phyloP scores from a whole-genome alignment of 371 early-diverging fungal species.

The Mucor lusitanicus region DNA sequence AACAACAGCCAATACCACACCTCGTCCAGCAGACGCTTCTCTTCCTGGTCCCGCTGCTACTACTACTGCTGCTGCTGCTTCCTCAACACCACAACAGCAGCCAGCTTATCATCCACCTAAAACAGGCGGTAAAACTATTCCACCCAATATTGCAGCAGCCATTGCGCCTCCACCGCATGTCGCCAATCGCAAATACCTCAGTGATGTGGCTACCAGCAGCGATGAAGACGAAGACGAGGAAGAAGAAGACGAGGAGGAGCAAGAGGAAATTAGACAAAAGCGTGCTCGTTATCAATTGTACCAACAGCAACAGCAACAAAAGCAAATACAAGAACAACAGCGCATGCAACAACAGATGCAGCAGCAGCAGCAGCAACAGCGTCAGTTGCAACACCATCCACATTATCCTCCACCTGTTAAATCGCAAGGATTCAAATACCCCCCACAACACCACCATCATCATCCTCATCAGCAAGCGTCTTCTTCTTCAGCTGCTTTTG shows the following conservation, averaged over 20 bases:
- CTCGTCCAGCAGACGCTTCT: background rate
- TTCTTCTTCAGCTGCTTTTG: background rate
- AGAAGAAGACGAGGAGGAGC: slow-evolving; percentile 8
- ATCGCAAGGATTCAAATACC: slow-evolving; percentile 22
- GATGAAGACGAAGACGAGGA: slow-evolving; percentile 22
- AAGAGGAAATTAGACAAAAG: slow-evolving; percentile 9
- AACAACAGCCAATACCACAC: background rate
- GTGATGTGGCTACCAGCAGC: slow-evolving; percentile 20
- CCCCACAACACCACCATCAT: background rate
- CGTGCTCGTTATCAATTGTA: slow-evolving; percentile 11
- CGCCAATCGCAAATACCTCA: slow-evolving; percentile 10
- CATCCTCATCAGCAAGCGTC: background rate
- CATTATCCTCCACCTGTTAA: slow-evolving; percentile 16
- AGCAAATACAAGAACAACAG: background rate
- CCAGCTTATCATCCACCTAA: background rate
- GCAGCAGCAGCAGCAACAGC: background rate
- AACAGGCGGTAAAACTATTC: slow-evolving; percentile 5
- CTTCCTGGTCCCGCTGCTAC: background rate
- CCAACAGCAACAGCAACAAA: background rate
- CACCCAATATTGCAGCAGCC: slow-evolving; percentile 4
- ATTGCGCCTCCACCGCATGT: slow-evolving; percentile 6
- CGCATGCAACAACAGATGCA: background rate
- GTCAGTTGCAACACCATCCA: background rate
- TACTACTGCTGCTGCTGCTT: too few relatives aligned
- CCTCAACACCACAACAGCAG: background rate